Evolutionary conservation across 2,329 filamentous ascomycete genomes (phyloP), one percentile per base, ranked within the genome.

Genomic region (Alternaria longipes): DNA sequence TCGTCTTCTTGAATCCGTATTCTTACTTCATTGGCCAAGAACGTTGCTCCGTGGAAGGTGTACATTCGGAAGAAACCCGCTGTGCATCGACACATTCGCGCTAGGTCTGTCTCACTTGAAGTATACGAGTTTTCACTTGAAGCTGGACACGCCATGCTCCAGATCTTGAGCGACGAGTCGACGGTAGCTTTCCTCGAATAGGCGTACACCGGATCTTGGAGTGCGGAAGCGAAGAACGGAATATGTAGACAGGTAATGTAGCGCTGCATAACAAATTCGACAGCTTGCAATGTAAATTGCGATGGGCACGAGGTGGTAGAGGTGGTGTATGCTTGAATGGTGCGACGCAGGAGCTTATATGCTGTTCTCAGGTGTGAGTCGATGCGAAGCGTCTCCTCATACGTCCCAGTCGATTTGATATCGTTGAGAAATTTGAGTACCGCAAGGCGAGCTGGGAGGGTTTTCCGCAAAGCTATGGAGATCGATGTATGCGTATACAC

Each of bases 401-500:
- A 75, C 4, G 72, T 70, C 6, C 67, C 68, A 8, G 36, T 59
- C 1, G 70, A 70, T 8, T 54, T 54, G 4, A 73, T 50, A 30
- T 74, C 63, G 34, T 76, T 77, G 26, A 77, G 55, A n/a, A 73
- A 74, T 14, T 67, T 77, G 3, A 66, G 63, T 2, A 82, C 73
- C 1, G 67, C 68, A 14, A 82, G 76, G 14, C 80, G 79, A 4
- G 72, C 54, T 2, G 78, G 72, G 8, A 81, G 71, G 1, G 74
- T 80, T 32, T 72, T 76, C 6, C 79, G 74, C 4, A 82, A 68
- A 2, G 76, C 74, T 30, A 78, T 74, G 5, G 77, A 66, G 4
- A 79, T 65, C 0, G 80, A 81, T 8, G 69, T 65, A 38, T 79
- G 72, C 1, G 80, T 81, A 24, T 74, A 76, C 0, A 63, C 52